phyloP scores from a whole-genome alignment of 1,284 basidiomycete species.

The Omphalotus olearius region DNA sequence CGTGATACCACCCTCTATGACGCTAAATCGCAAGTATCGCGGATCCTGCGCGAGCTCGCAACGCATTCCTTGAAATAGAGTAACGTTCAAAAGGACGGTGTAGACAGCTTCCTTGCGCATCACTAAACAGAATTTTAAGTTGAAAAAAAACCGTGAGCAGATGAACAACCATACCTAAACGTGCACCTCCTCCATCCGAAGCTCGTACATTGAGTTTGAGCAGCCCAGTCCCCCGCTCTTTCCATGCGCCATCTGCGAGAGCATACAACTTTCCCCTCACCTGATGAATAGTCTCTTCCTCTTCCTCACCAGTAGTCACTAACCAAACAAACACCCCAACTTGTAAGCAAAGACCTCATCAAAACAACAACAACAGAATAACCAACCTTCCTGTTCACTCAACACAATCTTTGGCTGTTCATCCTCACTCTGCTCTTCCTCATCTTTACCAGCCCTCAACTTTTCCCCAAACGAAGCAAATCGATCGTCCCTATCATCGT shows the following conservation, averaged over 20 bases:
- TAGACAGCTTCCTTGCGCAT: constrained; percentile 95
- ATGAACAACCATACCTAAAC: constrained; percentile 54
- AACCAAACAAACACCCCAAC: constrained; percentile 12
- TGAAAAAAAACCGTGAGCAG: neutral
- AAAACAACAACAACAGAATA: constrained; percentile 5
- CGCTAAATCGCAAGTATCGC: constrained; percentile 75
- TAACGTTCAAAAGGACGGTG: constrained; percentile 80
- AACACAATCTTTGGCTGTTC: constrained; percentile 42
- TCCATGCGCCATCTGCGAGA: constrained; percentile 73
- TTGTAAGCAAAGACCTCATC: neutral
- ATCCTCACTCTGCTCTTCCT: constrained; percentile 47
- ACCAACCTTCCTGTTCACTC: constrained; percentile 70
- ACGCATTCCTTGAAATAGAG: constrained; percentile 84
- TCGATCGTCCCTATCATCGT: constrained; percentile 32
- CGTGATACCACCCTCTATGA: constrained; percentile 62
- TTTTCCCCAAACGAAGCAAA: constrained; percentile 55
- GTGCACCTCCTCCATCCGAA: constrained; percentile 64
- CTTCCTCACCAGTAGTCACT: constrained; percentile 92
- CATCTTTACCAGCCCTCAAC: constrained; percentile 51
- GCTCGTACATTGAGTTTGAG: constrained; percentile 78
- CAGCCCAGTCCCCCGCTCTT: constrained; percentile 83
- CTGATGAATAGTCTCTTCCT: constrained; percentile 82
- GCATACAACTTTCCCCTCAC: constrained; percentile 84
- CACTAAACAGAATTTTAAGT: constrained; percentile 45
- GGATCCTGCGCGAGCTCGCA: constrained; percentile 77